Conservation (phyloP, 2,329 filamentous ascomycete genomes). For the Sphaerostilbella broomeana region DNA sequence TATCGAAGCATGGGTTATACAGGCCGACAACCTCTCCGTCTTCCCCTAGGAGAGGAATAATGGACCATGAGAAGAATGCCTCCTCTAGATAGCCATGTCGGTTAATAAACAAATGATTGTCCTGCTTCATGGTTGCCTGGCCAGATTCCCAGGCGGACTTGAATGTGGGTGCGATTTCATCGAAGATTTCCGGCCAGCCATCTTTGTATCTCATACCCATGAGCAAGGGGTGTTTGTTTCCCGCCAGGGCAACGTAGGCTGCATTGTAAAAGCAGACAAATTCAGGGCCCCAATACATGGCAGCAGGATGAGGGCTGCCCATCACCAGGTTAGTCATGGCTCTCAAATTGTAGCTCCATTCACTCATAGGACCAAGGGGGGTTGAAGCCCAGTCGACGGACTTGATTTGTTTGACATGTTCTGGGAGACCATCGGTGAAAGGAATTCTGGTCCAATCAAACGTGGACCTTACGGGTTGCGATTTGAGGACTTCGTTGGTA, state of each 20-base stretch:
- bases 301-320: constrained; percentile 67
- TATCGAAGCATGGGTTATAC: constrained; percentile 77
- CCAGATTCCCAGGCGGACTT: constrained; percentile 60
- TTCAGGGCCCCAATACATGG: constrained; percentile 74
- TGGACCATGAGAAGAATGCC: constrained; percentile 76
- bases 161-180: constrained; percentile 62
- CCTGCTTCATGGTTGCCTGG: constrained; percentile 77
- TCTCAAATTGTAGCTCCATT: constrained; percentile 65
- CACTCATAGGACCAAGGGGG: constrained; percentile 66
- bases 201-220: constrained; percentile 68
- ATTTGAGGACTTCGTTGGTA: constrained; percentile 28
- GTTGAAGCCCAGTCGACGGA: constrained; percentile 68
- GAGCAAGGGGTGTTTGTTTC: constrained; percentile 66
- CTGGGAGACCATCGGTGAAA: constrained; percentile 53
- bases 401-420: constrained; percentile 67
- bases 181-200: constrained; percentile 70
- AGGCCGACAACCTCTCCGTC: constrained; percentile 69
- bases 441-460: constrained; percentile 80
- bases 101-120: constrained; percentile 67
- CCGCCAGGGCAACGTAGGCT: constrained; percentile 63
- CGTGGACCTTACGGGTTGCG: constrained; percentile 38
- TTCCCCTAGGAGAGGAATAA: constrained; percentile 68
- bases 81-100: constrained; percentile 68
- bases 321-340: constrained; percentile 78
- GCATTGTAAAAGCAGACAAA: constrained; percentile 66